phyloP scores from a whole-genome alignment of 192 early-diverging fungal species.

The Backusella sp. region DNA sequence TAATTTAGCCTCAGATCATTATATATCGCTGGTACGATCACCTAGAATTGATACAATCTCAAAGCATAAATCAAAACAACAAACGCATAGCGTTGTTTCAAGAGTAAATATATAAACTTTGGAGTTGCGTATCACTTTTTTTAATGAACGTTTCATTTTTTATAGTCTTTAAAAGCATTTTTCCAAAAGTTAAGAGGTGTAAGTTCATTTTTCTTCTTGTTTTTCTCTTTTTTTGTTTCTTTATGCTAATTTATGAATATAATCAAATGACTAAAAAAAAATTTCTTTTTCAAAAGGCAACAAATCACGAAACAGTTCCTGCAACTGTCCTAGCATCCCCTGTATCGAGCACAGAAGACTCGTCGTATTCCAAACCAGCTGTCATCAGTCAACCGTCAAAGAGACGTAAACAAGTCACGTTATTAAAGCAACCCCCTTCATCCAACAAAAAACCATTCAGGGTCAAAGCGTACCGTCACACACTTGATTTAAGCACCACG shows the following conservation, averaged over 20 bases:
- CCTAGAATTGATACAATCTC: not conserved
- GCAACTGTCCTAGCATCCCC: conserved; percentile 5
- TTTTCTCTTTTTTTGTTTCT: not conserved
- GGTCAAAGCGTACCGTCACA: not conserved
- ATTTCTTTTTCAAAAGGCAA: not conserved
- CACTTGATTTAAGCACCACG: not conserved
- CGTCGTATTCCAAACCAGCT: conserved; percentile 1
- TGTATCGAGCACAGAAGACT: not conserved
- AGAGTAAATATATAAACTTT: not conserved
- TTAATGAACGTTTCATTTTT: not conserved
- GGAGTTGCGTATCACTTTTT: too few species aligned
- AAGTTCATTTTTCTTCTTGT: not conserved
- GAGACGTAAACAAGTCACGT: not conserved
- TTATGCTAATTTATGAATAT: not conserved
- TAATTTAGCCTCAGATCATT: not conserved
- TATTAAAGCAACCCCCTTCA: not conserved
- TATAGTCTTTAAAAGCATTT: conserved; percentile 2
- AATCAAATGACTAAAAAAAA: conserved; percentile 7
- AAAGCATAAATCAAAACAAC: not conserved
- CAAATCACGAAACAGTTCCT: not conserved
- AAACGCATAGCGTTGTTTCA: not conserved
- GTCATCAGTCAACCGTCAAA: not conserved
- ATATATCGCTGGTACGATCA: not conserved
- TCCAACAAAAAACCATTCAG: not conserved
- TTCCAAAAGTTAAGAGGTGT: conserved; percentile 11